Evolutionary conservation across 805 yeast genomes (phyloP).

Genomic region (Zygoascus flipseniorum): DNA sequence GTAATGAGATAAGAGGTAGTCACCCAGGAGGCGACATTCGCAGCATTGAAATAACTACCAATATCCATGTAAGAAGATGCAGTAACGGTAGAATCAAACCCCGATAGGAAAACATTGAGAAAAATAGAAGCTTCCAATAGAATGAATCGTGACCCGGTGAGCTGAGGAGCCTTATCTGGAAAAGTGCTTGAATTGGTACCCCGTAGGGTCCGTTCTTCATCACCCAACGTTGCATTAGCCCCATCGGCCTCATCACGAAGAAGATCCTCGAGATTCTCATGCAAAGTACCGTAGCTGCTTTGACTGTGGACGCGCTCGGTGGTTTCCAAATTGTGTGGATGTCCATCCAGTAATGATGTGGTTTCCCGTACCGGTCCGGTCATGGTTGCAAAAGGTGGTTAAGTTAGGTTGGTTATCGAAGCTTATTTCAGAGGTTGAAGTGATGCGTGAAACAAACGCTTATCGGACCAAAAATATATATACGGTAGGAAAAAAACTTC

Average conservation of each 20-base stretch:
- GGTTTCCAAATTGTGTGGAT: background rate
- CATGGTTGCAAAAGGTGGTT: background rate
- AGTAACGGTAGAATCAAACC: slow-evolving; percentile 42
- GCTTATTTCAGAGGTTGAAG: no score
- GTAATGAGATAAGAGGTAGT: slow-evolving; percentile 57
- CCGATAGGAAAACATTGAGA: slow-evolving; percentile 36
- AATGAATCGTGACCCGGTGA: background rate
- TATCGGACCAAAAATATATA: no score
- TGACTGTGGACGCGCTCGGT: background rate
- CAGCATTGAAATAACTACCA: slow-evolving; percentile 41
- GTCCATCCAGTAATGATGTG: background rate
- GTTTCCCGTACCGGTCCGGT: background rate
- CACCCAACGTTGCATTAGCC: background rate
- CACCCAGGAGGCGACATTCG: slow-evolving; percentile 50
- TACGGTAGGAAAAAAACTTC: no score
- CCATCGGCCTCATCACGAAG: background rate
- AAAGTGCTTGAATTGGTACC: background rate
- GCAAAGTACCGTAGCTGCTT: background rate
- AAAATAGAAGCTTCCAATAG: slow-evolving; percentile 20
- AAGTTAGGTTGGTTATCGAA: no score
- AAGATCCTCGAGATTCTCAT: background rate
- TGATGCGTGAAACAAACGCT: no score
- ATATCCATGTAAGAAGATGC: slow-evolving; percentile 42
- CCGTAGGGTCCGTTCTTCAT: background rate
- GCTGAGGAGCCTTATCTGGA: background rate